Percentiles rank a stretch among this genome's conserved stretches.
phyloP scores from a whole-genome alignment of 108 stramenopile species.

The Craspedostauros australis region DNA sequence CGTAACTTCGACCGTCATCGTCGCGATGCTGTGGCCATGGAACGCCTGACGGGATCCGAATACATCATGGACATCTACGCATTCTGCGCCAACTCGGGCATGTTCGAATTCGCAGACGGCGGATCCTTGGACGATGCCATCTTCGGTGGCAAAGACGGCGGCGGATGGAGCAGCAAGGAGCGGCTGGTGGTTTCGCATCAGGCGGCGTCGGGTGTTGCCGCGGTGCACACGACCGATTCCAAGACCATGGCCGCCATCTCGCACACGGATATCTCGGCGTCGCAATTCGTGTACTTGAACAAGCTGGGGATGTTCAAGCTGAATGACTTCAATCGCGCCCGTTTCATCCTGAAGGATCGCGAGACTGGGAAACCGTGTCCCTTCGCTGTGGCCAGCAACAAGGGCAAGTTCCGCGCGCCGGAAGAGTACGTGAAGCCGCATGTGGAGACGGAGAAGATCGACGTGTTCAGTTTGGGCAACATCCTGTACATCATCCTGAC shows the following conservation, averaged over 20 bases:
- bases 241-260: conserved; percentile 46
- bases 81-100: conserved; percentile 58
- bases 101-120: conserved; percentile 52
- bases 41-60: conserved; percentile 49
- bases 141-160: not conserved
- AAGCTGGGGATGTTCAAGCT: conserved; percentile 36
- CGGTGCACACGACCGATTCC: conserved; percentile 33
- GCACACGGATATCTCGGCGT: conserved; percentile 55
- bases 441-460: conserved; percentile 55
- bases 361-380: conserved; percentile 24
- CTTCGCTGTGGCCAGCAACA: conserved; percentile 40
- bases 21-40: conserved; percentile 73
- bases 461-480: conserved; percentile 73
- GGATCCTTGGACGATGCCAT: conserved; percentile 33
- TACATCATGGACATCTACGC: conserved; percentile 70
- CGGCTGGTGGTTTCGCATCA: conserved; percentile 23
- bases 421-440: conserved; percentile 66
- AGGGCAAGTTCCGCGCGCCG: conserved; percentile 56
- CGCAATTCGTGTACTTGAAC: conserved; percentile 42
- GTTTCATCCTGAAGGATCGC: conserved; percentile 48
- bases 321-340: conserved; percentile 71
- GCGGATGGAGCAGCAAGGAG: conserved; percentile 11
- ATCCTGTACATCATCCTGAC: conserved; percentile 55
- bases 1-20: conserved; percentile 62
- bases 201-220: conserved; percentile 34